These are phyloP conservation scores for Sclerotinia minor DNA, from an alignment of 2,329 filamentous ascomycete species.

Conservation along the genomic window DNA sequence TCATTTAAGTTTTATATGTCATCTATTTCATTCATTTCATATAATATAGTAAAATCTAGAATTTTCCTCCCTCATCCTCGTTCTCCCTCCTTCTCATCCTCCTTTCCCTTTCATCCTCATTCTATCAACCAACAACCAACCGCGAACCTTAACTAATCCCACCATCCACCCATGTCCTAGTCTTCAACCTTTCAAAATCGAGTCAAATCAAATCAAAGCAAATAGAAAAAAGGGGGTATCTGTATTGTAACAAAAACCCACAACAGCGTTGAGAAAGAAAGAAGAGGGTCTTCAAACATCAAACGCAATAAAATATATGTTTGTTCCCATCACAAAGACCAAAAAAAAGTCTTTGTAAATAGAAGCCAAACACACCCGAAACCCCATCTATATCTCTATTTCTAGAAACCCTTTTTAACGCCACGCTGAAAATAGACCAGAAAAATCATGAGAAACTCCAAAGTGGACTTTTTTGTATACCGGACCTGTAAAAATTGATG, in stretches of 20 bases:
- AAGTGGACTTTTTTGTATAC: conserved; percentile 26
- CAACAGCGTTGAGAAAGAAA: conserved; percentile 8
- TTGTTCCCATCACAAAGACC: not conserved
- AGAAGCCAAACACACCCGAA: not conserved
- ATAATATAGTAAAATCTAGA: not conserved
- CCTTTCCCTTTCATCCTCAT: not conserved
- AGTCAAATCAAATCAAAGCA: not conserved
- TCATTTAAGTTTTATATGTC: too few relatives aligned
- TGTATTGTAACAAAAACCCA: conserved; percentile 4
- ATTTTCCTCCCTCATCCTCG: not conserved
- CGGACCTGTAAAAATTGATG: not conserved
- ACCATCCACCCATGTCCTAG: too few relatives aligned
- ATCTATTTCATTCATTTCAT: not conserved
- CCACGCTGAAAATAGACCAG: conserved; percentile 1
- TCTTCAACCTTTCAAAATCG: not conserved
- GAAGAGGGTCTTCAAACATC: not conserved
- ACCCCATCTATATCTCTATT: not conserved
- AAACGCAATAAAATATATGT: not conserved
- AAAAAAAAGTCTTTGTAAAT: not conserved
- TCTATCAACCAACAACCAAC: not conserved
- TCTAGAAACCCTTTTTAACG: not conserved
- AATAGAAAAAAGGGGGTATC: not conserved
- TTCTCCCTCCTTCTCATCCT: too few relatives aligned
- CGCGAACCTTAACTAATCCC: not conserved
- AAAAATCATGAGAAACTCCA: conserved; percentile 17